Conservation (phyloP, 768 basidiomycete species). For the Galerina marginata region DNA sequence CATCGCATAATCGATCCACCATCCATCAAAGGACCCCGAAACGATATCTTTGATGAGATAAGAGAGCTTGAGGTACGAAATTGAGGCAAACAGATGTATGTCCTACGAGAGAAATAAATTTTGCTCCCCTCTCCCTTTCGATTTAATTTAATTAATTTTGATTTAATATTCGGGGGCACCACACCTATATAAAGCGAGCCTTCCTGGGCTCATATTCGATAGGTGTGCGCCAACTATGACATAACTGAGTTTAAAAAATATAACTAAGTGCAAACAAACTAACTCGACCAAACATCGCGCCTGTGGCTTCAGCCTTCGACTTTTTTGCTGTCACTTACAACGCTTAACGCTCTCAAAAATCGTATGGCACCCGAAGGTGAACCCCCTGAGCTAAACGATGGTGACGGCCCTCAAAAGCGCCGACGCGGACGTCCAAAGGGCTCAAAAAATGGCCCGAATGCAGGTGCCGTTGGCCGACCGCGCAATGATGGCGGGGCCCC, state of each 20-base stretch:
- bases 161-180: neutral
- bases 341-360: too few species aligned
- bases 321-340: neutral
- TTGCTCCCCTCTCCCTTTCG: neutral
- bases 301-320: neutral
- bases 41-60: neutral
- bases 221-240: neutral
- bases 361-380: too few species aligned
- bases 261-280: conserved; percentile 1
- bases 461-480: neutral
- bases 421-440: neutral
- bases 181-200: too few species aligned
- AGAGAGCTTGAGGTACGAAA: neutral
- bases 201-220: neutral
- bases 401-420: neutral
- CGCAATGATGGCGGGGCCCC: neutral
- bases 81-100: neutral
- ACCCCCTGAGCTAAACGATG: too few species aligned
- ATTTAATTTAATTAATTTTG: neutral
- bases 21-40: neutral
- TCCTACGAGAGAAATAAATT: neutral
- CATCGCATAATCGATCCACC: neutral
- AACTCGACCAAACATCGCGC: neutral
- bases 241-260: neutral
- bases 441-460: conserved; percentile 1